Conservation (phyloP, 1,284 basidiomycete species). For the Trichosporon asahii region DNA sequence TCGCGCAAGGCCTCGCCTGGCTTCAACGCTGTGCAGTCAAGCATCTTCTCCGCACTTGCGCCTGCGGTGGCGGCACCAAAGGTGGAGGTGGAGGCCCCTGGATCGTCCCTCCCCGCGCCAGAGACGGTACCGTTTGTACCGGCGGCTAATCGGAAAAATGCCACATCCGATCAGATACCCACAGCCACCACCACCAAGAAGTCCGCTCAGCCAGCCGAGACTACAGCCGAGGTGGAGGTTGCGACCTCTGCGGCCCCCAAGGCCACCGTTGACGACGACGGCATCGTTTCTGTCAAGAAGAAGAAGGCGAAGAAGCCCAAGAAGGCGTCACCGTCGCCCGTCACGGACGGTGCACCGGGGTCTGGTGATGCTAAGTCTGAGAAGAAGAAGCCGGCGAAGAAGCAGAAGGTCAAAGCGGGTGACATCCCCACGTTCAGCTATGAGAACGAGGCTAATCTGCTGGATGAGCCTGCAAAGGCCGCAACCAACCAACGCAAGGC, state of each 20-base stretch:
- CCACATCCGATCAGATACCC: constrained; percentile 24
- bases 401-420: constrained; percentile 35
- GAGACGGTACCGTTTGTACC: constrained; percentile 71
- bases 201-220: neutral
- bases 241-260: constrained; percentile 2
- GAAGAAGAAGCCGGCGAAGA: constrained; percentile 30
- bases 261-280: constrained; percentile 23
- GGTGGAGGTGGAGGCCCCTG: constrained; percentile 7
- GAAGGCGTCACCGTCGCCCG: constrained; percentile 14
- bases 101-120: constrained; percentile 38
- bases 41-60: constrained; percentile 23
- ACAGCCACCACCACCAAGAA: constrained; percentile 11
- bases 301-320: constrained; percentile 27
- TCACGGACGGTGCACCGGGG: neutral
- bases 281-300: constrained; percentile 41
- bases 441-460: constrained; percentile 65
- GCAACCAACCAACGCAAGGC: constrained; percentile 11
- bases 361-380: constrained; percentile 6
- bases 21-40: constrained; percentile 26
- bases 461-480: constrained; percentile 57
- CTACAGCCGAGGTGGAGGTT: constrained; percentile 12
- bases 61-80: neutral
- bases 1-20: constrained; percentile 27
- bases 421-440: constrained; percentile 69
- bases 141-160: constrained; percentile 41